Conservation (phyloP, 2,329 filamentous ascomycete genomes). For the Keithomyces neogunnii region DNA sequence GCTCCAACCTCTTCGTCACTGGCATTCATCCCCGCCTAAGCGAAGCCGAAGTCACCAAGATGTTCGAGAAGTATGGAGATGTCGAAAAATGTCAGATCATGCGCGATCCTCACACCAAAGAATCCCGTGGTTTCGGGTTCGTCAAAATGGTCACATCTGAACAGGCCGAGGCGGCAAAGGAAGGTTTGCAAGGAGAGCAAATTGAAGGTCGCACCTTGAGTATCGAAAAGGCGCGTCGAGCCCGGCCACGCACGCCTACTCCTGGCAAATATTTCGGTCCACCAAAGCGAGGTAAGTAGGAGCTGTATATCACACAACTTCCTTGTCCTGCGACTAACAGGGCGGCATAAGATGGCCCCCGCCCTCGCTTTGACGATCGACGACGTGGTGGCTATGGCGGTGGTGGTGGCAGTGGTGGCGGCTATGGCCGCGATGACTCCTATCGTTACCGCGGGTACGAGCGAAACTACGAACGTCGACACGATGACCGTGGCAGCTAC, state of each 20-base stretch:
- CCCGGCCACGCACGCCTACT: constrained; percentile 88
- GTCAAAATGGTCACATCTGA: constrained; percentile 97
- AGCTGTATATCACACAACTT: not conserved
- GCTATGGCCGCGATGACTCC: constrained; percentile 44
- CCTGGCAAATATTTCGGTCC: constrained; percentile 99
- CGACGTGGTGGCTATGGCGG: constrained; percentile 52
- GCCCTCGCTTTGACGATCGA: constrained; percentile 49
- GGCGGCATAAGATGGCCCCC: constrained; percentile 26
- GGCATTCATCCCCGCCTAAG: constrained; percentile 90
- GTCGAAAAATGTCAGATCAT: constrained; percentile 99
- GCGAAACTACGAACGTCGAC: constrained; percentile 33
- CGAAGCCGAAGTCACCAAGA: constrained; percentile 82
- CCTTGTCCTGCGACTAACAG: not conserved
- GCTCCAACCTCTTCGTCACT: constrained; percentile 97
- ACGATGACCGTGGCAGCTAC: constrained; percentile 34
- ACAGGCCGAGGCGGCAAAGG: constrained; percentile 93
- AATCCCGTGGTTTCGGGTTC: constrained; percentile 97
- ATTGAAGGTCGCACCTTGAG: constrained; percentile 93
- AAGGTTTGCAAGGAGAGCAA: constrained; percentile 88
- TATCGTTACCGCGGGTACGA: constrained; percentile 46
- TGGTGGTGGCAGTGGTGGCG: constrained; percentile 25
- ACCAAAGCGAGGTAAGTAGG: constrained; percentile 79
- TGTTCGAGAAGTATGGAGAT: constrained; percentile 98
- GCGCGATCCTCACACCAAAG: constrained; percentile 96
- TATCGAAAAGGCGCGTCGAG: constrained; percentile 97